phyloP scores from a whole-genome alignment of 2,329 filamentous ascomycete species.

The Cadophora gregata region DNA sequence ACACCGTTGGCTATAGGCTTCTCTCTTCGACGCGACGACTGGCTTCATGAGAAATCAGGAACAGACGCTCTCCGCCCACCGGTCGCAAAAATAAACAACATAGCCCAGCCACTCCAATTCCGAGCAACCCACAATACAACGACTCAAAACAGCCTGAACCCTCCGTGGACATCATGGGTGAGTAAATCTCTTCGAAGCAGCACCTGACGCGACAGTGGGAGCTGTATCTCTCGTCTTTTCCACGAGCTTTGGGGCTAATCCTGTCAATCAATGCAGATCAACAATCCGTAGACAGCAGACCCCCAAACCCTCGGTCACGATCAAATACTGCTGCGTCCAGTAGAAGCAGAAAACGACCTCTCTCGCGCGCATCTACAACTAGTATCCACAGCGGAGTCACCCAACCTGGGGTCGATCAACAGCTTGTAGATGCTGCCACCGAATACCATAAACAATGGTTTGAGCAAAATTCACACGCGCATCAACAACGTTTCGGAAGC shows the following conservation, averaged over 20 bases:
- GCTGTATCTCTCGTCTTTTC: background rate
- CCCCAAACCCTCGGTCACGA: conserved; percentile 49
- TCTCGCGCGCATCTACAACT: conserved; percentile 55
- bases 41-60: conserved; percentile 1
- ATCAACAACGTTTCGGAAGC: conserved; percentile 41
- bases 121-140: conserved; percentile 22
- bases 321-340: conserved; percentile 52
- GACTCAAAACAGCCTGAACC: conserved; percentile 24
- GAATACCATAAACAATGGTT: conserved; percentile 45
- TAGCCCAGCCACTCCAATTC: conserved; percentile 34
- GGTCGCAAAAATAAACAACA: conserved; percentile 38
- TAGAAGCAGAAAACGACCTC: conserved; percentile 50
- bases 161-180: conserved; percentile 39
- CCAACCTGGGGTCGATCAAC: conserved; percentile 42
- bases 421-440: conserved; percentile 35
- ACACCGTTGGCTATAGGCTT: conserved; percentile 27
- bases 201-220: conserved; percentile 13
- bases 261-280: conserved; percentile 37
- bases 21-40: conserved; percentile 23
- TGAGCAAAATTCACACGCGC: conserved; percentile 39
- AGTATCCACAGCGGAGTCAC: conserved; percentile 48
- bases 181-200: conserved; percentile 26
- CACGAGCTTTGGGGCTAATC: conserved; percentile 29
- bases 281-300: conserved; percentile 44
- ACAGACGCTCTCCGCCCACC: conserved; percentile 9